Evolutionary conservation across 225 moss, liverwort and hornwort genomes (phyloP).

Genomic region (Pseudisothecium myosuroides): DNA sequence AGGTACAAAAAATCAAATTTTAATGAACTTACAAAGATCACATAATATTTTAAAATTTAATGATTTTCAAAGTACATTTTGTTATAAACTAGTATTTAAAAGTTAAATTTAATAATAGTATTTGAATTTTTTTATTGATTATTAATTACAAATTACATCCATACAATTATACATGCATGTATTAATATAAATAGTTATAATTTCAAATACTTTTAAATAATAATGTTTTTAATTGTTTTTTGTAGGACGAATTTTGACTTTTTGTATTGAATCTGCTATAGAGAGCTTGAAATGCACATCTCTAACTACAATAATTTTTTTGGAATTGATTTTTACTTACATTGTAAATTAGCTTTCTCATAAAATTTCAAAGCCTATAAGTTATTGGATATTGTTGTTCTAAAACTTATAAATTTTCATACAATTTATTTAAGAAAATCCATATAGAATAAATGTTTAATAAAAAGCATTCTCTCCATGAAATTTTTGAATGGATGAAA

Average conservation of each 20-base stretch:
- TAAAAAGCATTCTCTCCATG: fast-evolving
- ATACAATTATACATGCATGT: not conserved
- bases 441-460: not conserved
- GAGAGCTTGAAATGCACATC: not conserved
- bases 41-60: not conserved
- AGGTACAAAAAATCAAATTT: too few relatives aligned
- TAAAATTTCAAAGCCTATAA: not conserved
- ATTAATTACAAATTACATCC: not conserved
- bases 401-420: not conserved
- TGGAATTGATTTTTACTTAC: not conserved
- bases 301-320: not conserved
- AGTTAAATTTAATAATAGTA: too few relatives aligned
- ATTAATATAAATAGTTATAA: too few relatives aligned
- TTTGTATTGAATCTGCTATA: not conserved
- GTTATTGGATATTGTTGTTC: fast-evolving
- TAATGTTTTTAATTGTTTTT: not conserved
- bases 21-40: too few relatives aligned
- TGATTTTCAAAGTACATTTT: not conserved
- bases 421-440: not conserved
- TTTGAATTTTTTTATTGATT: not conserved
- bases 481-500: not conserved
- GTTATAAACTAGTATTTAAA: too few relatives aligned
- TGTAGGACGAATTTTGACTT: not conserved
- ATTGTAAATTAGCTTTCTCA: too few relatives aligned
- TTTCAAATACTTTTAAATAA: not conserved